phyloP scores from a whole-genome alignment of 306 rosid genomes.

The Trichosanthes cucumerina region DNA sequence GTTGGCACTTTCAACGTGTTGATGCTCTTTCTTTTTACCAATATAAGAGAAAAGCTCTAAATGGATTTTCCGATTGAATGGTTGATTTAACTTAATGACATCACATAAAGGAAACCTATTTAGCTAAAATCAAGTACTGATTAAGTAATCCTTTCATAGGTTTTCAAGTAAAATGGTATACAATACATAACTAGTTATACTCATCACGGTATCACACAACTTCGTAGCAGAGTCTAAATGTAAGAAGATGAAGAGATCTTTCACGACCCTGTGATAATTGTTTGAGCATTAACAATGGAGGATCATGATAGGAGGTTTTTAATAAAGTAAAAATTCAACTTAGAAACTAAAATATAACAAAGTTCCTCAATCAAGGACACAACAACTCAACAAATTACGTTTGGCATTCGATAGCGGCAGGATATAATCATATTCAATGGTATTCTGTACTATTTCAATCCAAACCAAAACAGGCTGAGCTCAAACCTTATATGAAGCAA shows the following conservation, averaged over 20 bases:
- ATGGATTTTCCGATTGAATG: background rate
- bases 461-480: background rate
- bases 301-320: background rate
- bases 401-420: background rate
- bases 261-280: background rate
- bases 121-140: background rate
- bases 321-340: background rate
- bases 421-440: background rate
- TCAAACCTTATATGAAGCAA: background rate
- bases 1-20: background rate
- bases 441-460: background rate
- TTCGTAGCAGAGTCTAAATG: background rate
- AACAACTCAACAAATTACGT: background rate
- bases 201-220: background rate
- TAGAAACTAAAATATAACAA: background rate
- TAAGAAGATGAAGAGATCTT: background rate
- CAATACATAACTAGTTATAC: background rate
- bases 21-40: background rate
- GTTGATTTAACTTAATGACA: background rate
- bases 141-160: background rate
- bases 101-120: background rate
- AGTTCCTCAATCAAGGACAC: background rate
- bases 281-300: background rate
- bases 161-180: background rate
- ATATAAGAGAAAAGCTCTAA: background rate